phyloP scores from a whole-genome alignment of 2,329 filamentous ascomycete species.

The Aspergillus ibericus region DNA sequence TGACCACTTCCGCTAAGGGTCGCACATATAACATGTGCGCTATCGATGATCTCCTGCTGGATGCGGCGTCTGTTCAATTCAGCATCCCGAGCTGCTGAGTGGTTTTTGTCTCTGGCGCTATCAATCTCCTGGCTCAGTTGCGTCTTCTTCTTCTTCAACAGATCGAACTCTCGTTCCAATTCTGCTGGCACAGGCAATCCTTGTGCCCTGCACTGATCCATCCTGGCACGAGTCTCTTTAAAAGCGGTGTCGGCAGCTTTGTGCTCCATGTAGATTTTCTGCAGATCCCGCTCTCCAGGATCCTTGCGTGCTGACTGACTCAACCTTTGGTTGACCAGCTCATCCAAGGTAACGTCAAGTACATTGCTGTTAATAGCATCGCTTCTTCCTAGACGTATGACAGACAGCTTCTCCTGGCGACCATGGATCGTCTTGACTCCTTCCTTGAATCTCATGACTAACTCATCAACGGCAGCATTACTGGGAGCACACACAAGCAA shows the following conservation, averaged over 20 bases:
- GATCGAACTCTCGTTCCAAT: slow-evolving; percentile 74
- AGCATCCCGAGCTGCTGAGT: slow-evolving; percentile 75
- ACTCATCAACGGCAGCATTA: slow-evolving; percentile 94
- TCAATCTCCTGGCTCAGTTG: slow-evolving; percentile 82
- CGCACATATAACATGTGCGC: slow-evolving; percentile 88
- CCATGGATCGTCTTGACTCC: slow-evolving; percentile 79
- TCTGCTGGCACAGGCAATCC: slow-evolving; percentile 44
- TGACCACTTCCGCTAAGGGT: slow-evolving; percentile 95
- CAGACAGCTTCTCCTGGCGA: slow-evolving; percentile 71
- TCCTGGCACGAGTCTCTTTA: slow-evolving; percentile 65
- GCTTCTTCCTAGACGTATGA: slow-evolving; percentile 84
- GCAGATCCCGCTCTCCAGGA: slow-evolving; percentile 52
- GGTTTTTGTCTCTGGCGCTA: slow-evolving; percentile 79
- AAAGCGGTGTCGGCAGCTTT: slow-evolving; percentile 65
- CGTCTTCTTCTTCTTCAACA: slow-evolving; percentile 73
- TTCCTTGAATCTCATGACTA: slow-evolving; percentile 87
- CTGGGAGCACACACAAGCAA: slow-evolving; percentile 95
- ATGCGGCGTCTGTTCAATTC: slow-evolving; percentile 81
- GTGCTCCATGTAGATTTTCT: slow-evolving; percentile 70
- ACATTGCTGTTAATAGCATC: slow-evolving; percentile 91
- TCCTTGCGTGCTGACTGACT: slow-evolving; percentile 48
- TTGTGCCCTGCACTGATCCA: slow-evolving; percentile 65
- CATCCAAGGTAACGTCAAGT: slow-evolving; percentile 87
- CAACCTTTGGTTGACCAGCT: slow-evolving; percentile 76
- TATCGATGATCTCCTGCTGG: slow-evolving; percentile 87